These are phyloP conservation scores for Ananas comosus DNA, from an alignment of 176 grass and related monocot genomes.

Conservation along the genomic window DNA sequence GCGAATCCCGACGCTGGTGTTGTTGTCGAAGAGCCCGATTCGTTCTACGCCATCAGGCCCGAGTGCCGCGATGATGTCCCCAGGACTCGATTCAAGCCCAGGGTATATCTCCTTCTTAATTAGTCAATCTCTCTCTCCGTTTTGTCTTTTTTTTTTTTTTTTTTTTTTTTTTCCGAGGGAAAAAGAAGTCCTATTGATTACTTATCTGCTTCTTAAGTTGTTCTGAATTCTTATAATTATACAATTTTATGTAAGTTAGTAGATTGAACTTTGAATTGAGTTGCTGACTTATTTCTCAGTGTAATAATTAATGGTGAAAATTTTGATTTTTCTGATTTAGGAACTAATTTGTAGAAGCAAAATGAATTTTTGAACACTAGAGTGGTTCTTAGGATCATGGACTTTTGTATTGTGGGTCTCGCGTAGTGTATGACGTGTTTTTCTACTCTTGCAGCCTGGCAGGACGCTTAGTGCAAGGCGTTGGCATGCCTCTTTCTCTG, in stretches of 20 bases:
- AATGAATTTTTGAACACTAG: neutral
- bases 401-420: neutral
- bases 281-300: too few relatives aligned
- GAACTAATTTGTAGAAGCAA: neutral
- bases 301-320: too few relatives aligned
- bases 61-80: constrained; percentile 4
- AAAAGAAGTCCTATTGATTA: neutral
- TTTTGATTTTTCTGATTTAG: too few relatives aligned
- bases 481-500: constrained; percentile 22
- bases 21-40: neutral
- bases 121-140: neutral
- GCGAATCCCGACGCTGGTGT: neutral
- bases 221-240: too few relatives aligned
- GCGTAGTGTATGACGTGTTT: neutral
- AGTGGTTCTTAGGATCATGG: neutral
- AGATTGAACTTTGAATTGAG: too few relatives aligned
- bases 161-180: neutral
- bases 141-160: neutral
- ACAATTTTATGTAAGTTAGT: too few relatives aligned
- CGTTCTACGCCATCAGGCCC: neutral
- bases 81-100: constrained; percentile 2
- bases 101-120: neutral
- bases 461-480: constrained; percentile 25
- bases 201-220: too few relatives aligned
- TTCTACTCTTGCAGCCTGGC: constrained; percentile 16